These are phyloP conservation scores for Cyclotella choctawhatcheeana DNA, from an alignment of 108 stramenopile genomes.

Conservation along the genomic window DNA sequence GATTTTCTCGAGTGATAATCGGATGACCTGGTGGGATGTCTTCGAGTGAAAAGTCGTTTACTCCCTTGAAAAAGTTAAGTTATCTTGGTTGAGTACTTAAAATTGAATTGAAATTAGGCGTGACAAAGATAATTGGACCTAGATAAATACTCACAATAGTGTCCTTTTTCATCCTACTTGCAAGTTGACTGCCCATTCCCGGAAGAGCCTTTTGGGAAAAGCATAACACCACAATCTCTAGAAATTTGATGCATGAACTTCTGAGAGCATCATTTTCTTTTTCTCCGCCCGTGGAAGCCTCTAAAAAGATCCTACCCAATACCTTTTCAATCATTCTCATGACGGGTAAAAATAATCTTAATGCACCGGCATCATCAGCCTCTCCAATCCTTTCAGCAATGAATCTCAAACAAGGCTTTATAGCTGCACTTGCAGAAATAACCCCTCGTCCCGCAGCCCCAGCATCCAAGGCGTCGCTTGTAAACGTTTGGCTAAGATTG, in stretches of 20 bases:
- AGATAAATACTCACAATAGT: slow-evolving; percentile 36
- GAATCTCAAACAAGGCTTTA: slow-evolving; percentile 78
- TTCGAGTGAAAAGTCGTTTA: slow-evolving; percentile 85
- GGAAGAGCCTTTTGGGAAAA: slow-evolving; percentile 79
- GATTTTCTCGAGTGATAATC: slow-evolving; percentile 82
- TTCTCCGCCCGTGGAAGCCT: slow-evolving; percentile 14
- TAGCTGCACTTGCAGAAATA: slow-evolving; percentile 71
- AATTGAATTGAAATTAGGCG: no score
- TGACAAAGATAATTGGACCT: neutral
- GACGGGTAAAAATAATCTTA: slow-evolving; percentile 76
- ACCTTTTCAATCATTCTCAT: slow-evolving; percentile 90
- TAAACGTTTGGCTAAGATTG: slow-evolving; percentile 71
- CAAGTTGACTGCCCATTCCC: slow-evolving; percentile 40
- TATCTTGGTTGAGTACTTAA: no score
- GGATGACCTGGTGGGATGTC: slow-evolving; percentile 91
- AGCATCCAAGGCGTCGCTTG: slow-evolving; percentile 58
- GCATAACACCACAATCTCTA: slow-evolving; percentile 86
- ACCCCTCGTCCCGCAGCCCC: slow-evolving; percentile 72
- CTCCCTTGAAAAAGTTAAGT: slow-evolving; percentile 34
- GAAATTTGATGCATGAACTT: slow-evolving; percentile 86
- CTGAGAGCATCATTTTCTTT: slow-evolving; percentile 63
- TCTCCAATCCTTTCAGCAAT: slow-evolving; percentile 76
- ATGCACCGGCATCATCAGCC: slow-evolving; percentile 84
- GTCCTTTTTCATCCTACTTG: slow-evolving; percentile 51
- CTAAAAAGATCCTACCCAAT: slow-evolving; percentile 47